Percentiles rank a stretch among this genome's conserved stretches.
Conservation (phyloP, 176 grass and related monocot species). For the Avena eriantha region DNA sequence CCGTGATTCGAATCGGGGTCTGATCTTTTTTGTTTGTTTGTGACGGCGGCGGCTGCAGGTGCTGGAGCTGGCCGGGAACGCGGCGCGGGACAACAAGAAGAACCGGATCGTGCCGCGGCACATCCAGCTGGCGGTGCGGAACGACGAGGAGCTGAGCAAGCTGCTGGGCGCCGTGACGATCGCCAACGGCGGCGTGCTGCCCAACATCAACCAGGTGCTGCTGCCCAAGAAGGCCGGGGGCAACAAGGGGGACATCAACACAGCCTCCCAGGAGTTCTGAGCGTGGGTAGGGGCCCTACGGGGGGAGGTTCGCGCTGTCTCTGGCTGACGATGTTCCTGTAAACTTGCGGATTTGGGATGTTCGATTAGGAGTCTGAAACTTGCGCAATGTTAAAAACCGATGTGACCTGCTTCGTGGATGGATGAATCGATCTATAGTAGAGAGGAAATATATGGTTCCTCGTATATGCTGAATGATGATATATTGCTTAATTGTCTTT, state of each 20-base stretch:
- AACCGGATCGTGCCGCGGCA: conserved; percentile 58
- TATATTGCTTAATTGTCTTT: background rate
- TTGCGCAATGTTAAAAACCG: background rate
- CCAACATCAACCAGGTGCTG: conserved; percentile 50
- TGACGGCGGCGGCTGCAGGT: conserved; percentile 15
- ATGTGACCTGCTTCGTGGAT: background rate
- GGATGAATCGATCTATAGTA: conserved; percentile 1
- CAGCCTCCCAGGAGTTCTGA: conserved; percentile 61
- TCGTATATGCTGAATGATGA: background rate
- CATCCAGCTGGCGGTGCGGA: conserved; percentile 60
- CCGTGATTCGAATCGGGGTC: background rate
- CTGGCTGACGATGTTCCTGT: background rate
- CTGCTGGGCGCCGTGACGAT: conserved; percentile 55
- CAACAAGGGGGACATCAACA: conserved; percentile 50
- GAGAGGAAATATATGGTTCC: background rate
- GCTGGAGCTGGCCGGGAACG: conserved; percentile 59
- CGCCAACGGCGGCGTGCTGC: conserved; percentile 54
- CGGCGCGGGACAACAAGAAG: conserved; percentile 66
- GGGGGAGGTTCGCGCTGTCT: background rate
- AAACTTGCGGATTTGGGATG: conserved; percentile 28
- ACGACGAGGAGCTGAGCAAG: conserved; percentile 64
- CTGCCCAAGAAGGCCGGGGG: conserved; percentile 55
- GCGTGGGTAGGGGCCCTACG: background rate
- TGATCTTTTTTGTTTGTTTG: background rate
- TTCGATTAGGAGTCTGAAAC: background rate